These are phyloP conservation scores for Nasturtium officinale DNA, from an alignment of 345 rosid genomes.

Conservation along the genomic window DNA sequence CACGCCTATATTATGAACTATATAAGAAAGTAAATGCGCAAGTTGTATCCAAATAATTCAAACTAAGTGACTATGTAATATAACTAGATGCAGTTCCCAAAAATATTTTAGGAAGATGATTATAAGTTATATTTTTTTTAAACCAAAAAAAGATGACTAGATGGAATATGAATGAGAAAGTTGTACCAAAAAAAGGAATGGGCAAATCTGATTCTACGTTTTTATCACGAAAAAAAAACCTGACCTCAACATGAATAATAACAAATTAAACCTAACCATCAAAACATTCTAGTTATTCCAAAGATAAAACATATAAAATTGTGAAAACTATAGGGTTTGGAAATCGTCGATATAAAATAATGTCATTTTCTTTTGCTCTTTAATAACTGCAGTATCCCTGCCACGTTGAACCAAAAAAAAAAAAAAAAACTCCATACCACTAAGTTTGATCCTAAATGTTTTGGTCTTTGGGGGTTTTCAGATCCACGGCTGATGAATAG, in stretches of 20 bases:
- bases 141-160: no score
- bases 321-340: not conserved
- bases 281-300: not conserved
- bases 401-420: not conserved
- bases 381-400: conserved; percentile 9
- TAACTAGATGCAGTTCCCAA: not conserved
- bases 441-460: conserved; percentile 12
- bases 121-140: no score
- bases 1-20: conserved; percentile 21
- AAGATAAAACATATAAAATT: not conserved
- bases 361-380: not conserved
- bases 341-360: not conserved
- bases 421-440: not conserved
- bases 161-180: not conserved
- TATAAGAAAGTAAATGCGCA: conserved; percentile 19
- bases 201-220: not conserved
- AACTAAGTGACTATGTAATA: conserved; percentile 30
- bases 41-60: conserved; percentile 35
- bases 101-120: not conserved
- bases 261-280: not conserved
- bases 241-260: not conserved
- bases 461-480: not conserved
- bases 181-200: not conserved
- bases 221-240: not conserved
- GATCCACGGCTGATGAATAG: conserved; percentile 5